Percentiles rank a stretch among this genome's conserved stretches.
These are phyloP conservation scores for Nothophytophthora sp. DNA, from an alignment of 352 stramenopile genomes.

Conservation along the genomic window DNA sequence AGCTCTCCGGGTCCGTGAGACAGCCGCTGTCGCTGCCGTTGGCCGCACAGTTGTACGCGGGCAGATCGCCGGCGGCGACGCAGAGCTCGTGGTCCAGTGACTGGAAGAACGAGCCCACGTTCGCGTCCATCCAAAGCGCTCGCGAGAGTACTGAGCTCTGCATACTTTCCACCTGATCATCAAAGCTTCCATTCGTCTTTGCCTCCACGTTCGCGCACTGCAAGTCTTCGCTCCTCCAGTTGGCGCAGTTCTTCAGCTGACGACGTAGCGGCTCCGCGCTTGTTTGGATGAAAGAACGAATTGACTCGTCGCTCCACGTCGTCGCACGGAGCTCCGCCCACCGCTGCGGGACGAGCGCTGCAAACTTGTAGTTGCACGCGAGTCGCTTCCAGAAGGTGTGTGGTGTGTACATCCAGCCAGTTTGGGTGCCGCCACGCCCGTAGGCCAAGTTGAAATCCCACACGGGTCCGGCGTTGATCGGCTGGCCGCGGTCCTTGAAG, in stretches of 20 bases:
- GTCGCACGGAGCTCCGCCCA: slow-evolving; percentile 45
- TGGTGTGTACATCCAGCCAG: slow-evolving; percentile 56
- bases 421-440: slow-evolving; percentile 33
- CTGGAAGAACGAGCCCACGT: slow-evolving; percentile 41
- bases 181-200: slow-evolving; percentile 35
- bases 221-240: slow-evolving; percentile 52
- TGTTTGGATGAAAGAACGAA: slow-evolving; percentile 42
- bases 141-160: slow-evolving; percentile 32
- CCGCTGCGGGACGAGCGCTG: slow-evolving; percentile 51
- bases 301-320: slow-evolving; percentile 56
- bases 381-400: slow-evolving; percentile 66
- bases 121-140: slow-evolving; percentile 58
- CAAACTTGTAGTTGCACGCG: slow-evolving; percentile 74
- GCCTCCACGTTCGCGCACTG: slow-evolving; percentile 53
- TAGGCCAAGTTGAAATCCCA: slow-evolving; percentile 80
- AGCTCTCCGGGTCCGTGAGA: slow-evolving; percentile 33
- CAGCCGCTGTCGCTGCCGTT: slow-evolving; percentile 52
- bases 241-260: slow-evolving; percentile 43
- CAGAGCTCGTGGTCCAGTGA: slow-evolving; percentile 32
- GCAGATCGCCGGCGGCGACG: slow-evolving; percentile 36
- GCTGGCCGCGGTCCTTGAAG: slow-evolving; percentile 65
- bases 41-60: slow-evolving; percentile 55
- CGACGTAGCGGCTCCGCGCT: slow-evolving; percentile 41
- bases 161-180: slow-evolving; percentile 38
- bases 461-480: slow-evolving; percentile 67